Conservation (phyloP, 805 yeast genomes). For the Starmerella stigmatis region DNA sequence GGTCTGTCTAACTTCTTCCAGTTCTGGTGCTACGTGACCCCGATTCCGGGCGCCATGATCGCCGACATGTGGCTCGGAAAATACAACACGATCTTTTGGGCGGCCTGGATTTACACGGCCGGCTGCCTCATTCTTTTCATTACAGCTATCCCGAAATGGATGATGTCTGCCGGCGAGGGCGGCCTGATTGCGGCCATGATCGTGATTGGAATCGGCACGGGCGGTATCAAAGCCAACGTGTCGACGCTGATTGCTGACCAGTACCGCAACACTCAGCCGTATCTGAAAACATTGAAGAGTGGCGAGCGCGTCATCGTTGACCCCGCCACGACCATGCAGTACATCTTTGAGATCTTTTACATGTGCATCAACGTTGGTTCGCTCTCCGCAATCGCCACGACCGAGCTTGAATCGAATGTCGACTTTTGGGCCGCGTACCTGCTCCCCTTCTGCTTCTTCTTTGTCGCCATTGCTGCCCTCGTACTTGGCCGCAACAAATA, state of each 20-base stretch:
- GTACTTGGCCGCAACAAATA: slow-evolving; percentile 45
- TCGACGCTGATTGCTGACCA: slow-evolving; percentile 69
- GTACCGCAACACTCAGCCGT: slow-evolving; percentile 50
- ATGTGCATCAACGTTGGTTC: slow-evolving; percentile 69
- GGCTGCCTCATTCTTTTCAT: slow-evolving; percentile 57
- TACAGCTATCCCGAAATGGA: slow-evolving; percentile 56
- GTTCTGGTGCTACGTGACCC: slow-evolving; percentile 75
- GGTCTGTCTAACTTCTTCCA: slow-evolving; percentile 66
- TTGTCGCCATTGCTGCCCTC: slow-evolving; percentile 46
- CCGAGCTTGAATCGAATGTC: slow-evolving; percentile 53
- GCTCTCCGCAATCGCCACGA: slow-evolving; percentile 64
- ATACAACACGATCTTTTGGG: slow-evolving; percentile 53
- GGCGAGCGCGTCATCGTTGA: slow-evolving; percentile 64
- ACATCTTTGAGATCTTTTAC: slow-evolving; percentile 66
- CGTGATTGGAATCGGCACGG: slow-evolving; percentile 65
- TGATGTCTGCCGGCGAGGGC: slow-evolving; percentile 44
- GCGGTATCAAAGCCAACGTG: slow-evolving; percentile 69
- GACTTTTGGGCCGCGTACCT: slow-evolving; percentile 61
- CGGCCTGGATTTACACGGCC: slow-evolving; percentile 47
- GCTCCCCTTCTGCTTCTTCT: slow-evolving; percentile 60
- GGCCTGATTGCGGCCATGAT: slow-evolving; percentile 51
- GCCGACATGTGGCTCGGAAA: slow-evolving; percentile 71
- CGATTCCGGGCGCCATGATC: slow-evolving; percentile 62
- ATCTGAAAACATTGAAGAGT: slow-evolving; percentile 43
- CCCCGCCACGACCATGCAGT: slow-evolving; percentile 60